These are phyloP conservation scores for Fusarium sp. DNA, from an alignment of 2,329 filamentous ascomycete species.

Conservation along the genomic window DNA sequence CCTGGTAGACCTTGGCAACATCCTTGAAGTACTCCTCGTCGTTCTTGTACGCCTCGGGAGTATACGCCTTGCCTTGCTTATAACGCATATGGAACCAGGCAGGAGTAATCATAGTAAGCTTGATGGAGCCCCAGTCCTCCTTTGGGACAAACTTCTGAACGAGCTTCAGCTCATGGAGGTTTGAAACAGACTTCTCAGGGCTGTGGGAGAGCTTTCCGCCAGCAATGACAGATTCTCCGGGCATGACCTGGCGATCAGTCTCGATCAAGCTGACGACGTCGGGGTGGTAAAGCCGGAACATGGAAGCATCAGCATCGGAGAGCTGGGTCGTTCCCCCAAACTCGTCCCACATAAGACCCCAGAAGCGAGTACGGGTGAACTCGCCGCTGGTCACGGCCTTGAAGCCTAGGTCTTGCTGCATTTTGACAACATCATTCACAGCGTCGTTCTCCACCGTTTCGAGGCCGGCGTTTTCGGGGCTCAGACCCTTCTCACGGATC, in stretches of 20 bases:
- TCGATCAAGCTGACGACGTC: slow-evolving; percentile 65
- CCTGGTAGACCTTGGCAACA: slow-evolving; percentile 71
- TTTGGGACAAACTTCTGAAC: slow-evolving; percentile 58
- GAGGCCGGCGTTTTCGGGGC: slow-evolving; percentile 63
- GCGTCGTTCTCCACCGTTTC: slow-evolving; percentile 67
- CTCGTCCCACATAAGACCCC: slow-evolving; percentile 64
- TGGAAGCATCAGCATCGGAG: slow-evolving; percentile 59
- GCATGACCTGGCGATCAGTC: slow-evolving; percentile 63
- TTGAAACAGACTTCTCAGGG: slow-evolving; percentile 53
- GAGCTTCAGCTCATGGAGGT: slow-evolving; percentile 60
- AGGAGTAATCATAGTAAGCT: slow-evolving; percentile 64
- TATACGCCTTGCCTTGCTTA: slow-evolving; percentile 42
- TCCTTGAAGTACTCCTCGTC: slow-evolving; percentile 68
- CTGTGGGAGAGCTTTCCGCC: slow-evolving; percentile 57
- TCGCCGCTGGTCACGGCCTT: slow-evolving; percentile 77
- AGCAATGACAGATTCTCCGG: slow-evolving; percentile 64
- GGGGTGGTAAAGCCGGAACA: slow-evolving; percentile 65
- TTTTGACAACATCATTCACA: slow-evolving; percentile 65
- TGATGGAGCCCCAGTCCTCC: slow-evolving; percentile 61
- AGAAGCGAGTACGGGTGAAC: slow-evolving; percentile 61
- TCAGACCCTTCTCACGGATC: slow-evolving; percentile 51
- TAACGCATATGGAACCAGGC: slow-evolving; percentile 51
- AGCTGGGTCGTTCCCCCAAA: slow-evolving; percentile 60
- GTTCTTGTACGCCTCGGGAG: slow-evolving; percentile 40
- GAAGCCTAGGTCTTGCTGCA: slow-evolving; percentile 73